Percentiles rank a stretch among this genome's conserved stretches.
phyloP scores from a whole-genome alignment of 257 asterid species.

The Ballota nigra region DNA sequence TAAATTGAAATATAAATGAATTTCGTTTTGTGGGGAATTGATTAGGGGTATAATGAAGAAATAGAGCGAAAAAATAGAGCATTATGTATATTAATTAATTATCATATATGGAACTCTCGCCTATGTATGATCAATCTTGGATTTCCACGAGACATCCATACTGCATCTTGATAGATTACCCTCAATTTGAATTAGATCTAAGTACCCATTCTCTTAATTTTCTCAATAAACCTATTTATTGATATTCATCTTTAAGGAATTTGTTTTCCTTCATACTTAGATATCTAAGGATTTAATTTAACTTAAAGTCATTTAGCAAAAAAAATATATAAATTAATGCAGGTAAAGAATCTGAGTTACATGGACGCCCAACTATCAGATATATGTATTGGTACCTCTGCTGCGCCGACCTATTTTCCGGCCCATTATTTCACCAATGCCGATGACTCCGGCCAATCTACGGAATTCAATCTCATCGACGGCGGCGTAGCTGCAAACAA shows the following conservation, averaged over 20 bases:
- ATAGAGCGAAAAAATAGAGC: no score
- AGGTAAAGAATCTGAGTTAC: slow-evolving; percentile 33
- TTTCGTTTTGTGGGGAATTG: no score
- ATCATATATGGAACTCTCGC: background rate
- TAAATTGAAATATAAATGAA: no score
- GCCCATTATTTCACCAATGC: slow-evolving; percentile 47
- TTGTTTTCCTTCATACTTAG: no score
- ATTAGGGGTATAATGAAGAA: no score
- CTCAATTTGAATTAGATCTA: no score
- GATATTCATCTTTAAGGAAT: background rate
- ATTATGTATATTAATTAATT: no score
- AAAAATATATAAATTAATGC: background rate
- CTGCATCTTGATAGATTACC: no score
- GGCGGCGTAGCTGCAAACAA: slow-evolving; percentile 69
- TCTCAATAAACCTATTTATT: background rate
- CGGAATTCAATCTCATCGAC: slow-evolving; percentile 62
- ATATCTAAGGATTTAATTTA: no score
- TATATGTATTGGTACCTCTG: slow-evolving; percentile 60
- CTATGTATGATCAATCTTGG: background rate
- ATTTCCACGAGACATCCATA: no score
- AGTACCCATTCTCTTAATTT: no score
- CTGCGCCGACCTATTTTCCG: slow-evolving; percentile 60
- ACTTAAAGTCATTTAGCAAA: no score
- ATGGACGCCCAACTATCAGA: slow-evolving; percentile 53
- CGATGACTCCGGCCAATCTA: slow-evolving; percentile 35